phyloP scores from a whole-genome alignment of 179 eudicot species.

The Beta macrorhiza region DNA sequence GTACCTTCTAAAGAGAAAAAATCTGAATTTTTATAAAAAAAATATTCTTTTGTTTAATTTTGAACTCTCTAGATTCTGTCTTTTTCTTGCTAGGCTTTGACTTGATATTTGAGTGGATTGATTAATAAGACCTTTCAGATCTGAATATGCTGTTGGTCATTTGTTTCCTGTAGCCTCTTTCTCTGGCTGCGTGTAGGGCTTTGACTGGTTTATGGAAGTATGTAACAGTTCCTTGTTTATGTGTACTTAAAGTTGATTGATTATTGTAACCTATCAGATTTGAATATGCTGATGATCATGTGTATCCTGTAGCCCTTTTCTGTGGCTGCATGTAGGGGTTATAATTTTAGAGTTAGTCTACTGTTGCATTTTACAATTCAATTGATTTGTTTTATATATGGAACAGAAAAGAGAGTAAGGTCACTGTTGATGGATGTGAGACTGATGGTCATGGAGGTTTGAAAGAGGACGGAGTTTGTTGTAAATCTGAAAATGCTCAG shows the following conservation, averaged over 20 bases:
- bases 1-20: not conserved
- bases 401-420: conserved; percentile 11
- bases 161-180: too few relatives aligned
- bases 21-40: not conserved
- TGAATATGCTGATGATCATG: not conserved
- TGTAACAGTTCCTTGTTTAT: not conserved
- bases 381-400: not conserved
- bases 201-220: too few relatives aligned
- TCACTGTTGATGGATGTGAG: conserved; percentile 9
- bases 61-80: not conserved
- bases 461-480: not conserved
- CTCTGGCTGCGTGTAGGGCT: too few relatives aligned
- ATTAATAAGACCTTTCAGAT: too few relatives aligned
- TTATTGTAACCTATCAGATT: not conserved
- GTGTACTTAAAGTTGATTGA: not conserved
- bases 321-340: not conserved
- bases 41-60: not conserved
- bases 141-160: too few relatives aligned
- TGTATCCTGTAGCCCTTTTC: not conserved
- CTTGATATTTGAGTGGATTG: too few relatives aligned
- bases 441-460: conserved; percentile 6
- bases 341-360: not conserved
- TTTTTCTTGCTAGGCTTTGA: too few relatives aligned
- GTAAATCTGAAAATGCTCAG: not conserved
- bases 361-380: not conserved